These are phyloP conservation scores for Citrullus colocynthis DNA, from an alignment of 306 rosid species.

Conservation along the genomic window DNA sequence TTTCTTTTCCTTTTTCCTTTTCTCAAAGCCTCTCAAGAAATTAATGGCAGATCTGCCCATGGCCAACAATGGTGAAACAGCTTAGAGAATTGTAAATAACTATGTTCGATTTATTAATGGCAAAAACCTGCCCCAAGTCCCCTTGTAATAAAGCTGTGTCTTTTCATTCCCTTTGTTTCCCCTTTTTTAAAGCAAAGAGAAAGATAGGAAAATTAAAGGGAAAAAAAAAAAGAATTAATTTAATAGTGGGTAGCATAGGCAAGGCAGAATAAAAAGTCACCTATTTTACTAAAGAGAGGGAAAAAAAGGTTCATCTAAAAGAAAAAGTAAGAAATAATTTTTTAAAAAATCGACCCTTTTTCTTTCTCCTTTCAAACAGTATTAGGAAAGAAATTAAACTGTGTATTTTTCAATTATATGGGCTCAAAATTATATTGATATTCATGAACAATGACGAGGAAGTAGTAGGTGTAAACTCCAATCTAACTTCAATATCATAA, in stretches of 20 bases:
- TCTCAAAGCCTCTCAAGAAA: background rate
- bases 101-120: background rate
- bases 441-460: background rate
- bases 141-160: background rate
- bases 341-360: background rate
- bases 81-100: background rate
- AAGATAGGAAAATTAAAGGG: background rate
- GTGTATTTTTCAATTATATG: background rate
- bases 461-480: background rate
- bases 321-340: background rate
- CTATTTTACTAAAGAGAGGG: background rate
- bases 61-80: constrained; percentile 1
- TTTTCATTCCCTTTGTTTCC: constrained; percentile 8
- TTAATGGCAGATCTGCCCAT: background rate
- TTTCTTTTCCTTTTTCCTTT: background rate
- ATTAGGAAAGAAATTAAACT: background rate
- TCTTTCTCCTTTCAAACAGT: too few relatives aligned
- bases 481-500: background rate
- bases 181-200: background rate
- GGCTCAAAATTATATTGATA: background rate
- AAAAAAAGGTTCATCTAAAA: background rate
- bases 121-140: background rate
- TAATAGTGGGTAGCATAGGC: background rate
- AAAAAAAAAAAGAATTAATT: background rate
- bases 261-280: background rate